Conservation (phyloP, 2,329 filamentous ascomycete genomes). For the Allantophomopsis cytisporea region DNA sequence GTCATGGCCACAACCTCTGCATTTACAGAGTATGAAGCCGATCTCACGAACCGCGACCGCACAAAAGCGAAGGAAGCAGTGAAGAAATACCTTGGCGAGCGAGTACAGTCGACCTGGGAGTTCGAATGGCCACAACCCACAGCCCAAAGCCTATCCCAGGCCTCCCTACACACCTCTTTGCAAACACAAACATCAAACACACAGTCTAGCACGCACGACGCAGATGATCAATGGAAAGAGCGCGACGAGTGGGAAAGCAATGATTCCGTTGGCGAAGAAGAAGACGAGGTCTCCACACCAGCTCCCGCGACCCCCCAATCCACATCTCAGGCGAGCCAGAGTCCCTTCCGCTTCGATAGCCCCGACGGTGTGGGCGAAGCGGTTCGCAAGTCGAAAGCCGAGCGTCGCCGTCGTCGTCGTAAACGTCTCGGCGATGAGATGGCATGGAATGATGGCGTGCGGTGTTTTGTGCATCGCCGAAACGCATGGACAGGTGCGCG, state of each 20-base stretch:
- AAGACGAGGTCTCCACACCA: not conserved
- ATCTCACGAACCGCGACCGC: conserved; percentile 49
- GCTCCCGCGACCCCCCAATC: conserved; percentile 4
- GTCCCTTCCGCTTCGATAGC: conserved; percentile 23
- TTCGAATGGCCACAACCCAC: conserved; percentile 37
- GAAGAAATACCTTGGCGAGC: conserved; percentile 36
- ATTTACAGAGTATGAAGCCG: conserved; percentile 36
- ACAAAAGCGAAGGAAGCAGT: conserved; percentile 49
- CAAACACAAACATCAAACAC: not conserved
- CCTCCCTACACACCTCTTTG: not conserved
- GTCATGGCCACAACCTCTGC: conserved; percentile 17
- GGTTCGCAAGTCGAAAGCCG: conserved; percentile 7
- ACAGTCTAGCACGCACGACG: not conserved
- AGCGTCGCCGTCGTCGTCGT: conserved; percentile 25
- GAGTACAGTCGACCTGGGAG: conserved; percentile 44
- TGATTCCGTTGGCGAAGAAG: conserved; percentile 10
- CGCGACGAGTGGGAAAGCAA: conserved; percentile 19
- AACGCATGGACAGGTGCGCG: conserved; percentile 79
- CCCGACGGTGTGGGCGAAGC: conserved; percentile 22
- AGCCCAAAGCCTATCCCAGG: too few species aligned
- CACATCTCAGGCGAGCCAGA: conserved; percentile 4
- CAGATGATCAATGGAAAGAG: conserved; percentile 12
- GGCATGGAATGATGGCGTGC: conserved; percentile 68
- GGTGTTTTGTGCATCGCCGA: conserved; percentile 64
- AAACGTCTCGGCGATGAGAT: conserved; percentile 49